Conservation (phyloP, 2,329 filamentous ascomycete species). For the Phialophora chinensis region DNA sequence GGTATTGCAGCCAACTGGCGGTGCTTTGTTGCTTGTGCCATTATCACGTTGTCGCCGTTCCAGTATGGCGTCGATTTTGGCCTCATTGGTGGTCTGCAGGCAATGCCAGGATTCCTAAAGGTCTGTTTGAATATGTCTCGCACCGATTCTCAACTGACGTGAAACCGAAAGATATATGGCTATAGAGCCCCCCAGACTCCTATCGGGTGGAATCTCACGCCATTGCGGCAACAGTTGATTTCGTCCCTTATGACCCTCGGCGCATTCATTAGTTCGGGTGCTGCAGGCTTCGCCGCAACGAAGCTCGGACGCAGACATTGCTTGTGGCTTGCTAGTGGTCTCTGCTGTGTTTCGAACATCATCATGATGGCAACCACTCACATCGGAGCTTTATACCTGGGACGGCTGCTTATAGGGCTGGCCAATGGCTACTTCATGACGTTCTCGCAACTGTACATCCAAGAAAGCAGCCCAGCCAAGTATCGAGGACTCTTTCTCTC, state of each 20-base stretch:
- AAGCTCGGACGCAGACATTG: conserved; percentile 56
- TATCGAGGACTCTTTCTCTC: conserved; percentile 56
- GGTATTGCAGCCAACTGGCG: conserved; percentile 24
- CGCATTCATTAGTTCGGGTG: conserved; percentile 52
- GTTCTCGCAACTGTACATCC: conserved; percentile 56
- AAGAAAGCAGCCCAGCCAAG: conserved; percentile 56
- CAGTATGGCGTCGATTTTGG: conserved; percentile 43
- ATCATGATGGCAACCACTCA: conserved; percentile 53
- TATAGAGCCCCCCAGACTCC: conserved; percentile 33
- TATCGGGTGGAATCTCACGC: conserved; percentile 41
- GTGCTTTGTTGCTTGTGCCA: conserved; percentile 21
- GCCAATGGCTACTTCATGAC: conserved; percentile 56
- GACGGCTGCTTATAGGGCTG: conserved; percentile 53
- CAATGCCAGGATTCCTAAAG: conserved; percentile 42
- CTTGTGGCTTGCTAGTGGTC: conserved; percentile 27
- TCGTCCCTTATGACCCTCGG: conserved; percentile 57
- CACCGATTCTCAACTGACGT: background rate
- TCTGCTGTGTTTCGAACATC: conserved; percentile 1
- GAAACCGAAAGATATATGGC: conserved; percentile 37
- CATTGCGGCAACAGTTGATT: conserved; percentile 55
- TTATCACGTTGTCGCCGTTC: conserved; percentile 35
- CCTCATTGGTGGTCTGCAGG: conserved; percentile 42
- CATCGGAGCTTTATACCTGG: conserved; percentile 52
- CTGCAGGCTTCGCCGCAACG: conserved; percentile 50
- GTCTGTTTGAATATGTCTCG: conserved; percentile 15